Base-by-base conservation (phyloP, 2,329 filamentous ascomycete genomes). In the Penicillium sp. region DNA sequence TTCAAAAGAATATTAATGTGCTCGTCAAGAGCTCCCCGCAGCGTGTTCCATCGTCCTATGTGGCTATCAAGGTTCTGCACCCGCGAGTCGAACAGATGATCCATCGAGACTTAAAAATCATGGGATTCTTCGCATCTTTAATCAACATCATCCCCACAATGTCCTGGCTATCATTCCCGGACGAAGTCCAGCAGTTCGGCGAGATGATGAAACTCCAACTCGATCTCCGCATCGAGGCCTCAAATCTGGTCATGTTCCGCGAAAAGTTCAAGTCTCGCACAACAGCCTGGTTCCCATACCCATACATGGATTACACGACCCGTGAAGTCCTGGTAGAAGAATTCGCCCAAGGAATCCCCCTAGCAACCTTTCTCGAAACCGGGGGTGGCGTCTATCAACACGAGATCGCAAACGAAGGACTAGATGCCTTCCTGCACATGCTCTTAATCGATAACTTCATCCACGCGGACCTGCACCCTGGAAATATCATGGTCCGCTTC, bases 401-500 rank as follows among this genome's bases (percentile, higher is more conserved):
- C 65, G 93, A 97, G 61, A 96, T 99, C 59, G 92, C 94, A 3
- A 88, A 96, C 54, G 93, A 97, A 76, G 94, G 94, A 0, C 83
- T 99, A 0, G 92, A 99, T 71, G 92, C 93, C 3, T 99, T 99
- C 74, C 77, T 99, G 46, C 91, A 92, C 67, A 99, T 99, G 94
- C 79, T 99, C 14, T 82, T 99, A 11, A 88, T 99, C 34, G 94
- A 99, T 73, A 99, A 99, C 72, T 99, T 99, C 72, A 88, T 97
- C 23, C 94, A 99, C 69, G 93, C 94, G 5, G 94, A 99, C 70
- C 78, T 99, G 26, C 94, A 99, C 70, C 94, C 94, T 0, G 94
- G 94, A 23, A 99, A 99, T 72, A 97, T 99, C 75, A 97, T 99
- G 92, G 93, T 99, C 43, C 91, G 95, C 59, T 99, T 99, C 78